Evolutionary conservation across 148 eudicot species (phyloP).

Genomic region (Chenopodium quinoa): DNA sequence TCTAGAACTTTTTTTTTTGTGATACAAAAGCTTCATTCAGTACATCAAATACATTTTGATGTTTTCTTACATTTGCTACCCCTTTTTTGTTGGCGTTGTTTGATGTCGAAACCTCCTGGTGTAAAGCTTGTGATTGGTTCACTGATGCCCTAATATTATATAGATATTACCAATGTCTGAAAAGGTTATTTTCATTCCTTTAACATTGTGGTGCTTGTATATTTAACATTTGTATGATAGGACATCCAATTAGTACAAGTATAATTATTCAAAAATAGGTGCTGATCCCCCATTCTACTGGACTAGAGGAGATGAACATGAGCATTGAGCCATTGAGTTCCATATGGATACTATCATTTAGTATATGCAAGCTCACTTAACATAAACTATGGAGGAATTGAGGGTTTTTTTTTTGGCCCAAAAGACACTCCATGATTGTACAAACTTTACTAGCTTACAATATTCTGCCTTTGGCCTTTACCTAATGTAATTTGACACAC

Average conservation of each 20-base stretch:
- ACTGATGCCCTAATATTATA: background rate
- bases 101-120: constrained; percentile 4
- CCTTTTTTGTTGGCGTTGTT: constrained; percentile 13
- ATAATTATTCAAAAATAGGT: background rate
- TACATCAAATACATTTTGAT: constrained; percentile 16
- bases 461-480: too few species aligned
- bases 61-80: constrained; percentile 16
- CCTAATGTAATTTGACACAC: too few species aligned
- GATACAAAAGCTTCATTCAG: constrained; percentile 5
- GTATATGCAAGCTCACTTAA: background rate
- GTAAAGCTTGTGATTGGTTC: constrained; percentile 23
- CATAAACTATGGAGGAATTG: too few species aligned
- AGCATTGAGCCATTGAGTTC: too few species aligned
- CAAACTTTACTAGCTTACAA: too few species aligned
- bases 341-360: too few species aligned
- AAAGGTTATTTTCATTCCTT: background rate
- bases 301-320: background rate
- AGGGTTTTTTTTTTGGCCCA: too few species aligned
- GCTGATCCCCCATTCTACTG: background rate
- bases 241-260: background rate
- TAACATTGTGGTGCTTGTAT: background rate
- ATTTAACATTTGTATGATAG: background rate
- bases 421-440: too few species aligned
- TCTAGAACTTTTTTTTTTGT: background rate
- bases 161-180: background rate